Conservation (phyloP, 495 filamentous ascomycete genomes). For the Penicillium lagena region DNA sequence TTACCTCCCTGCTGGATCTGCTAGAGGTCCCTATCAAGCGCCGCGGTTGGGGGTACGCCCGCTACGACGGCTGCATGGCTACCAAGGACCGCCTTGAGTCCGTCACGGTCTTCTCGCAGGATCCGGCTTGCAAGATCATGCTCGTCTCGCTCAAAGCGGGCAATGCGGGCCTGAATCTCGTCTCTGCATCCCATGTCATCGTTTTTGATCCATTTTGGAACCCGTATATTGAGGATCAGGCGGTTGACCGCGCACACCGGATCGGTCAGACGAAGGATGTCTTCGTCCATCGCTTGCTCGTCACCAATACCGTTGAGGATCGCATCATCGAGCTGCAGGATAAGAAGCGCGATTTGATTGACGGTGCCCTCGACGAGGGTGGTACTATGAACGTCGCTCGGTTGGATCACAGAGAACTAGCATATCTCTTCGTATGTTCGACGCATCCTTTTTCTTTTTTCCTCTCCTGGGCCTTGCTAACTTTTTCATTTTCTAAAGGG, state of each 20-base stretch:
- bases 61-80: constrained; percentile 86
- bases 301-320: constrained; percentile 80
- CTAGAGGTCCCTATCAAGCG: constrained; percentile 77
- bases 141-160: constrained; percentile 86
- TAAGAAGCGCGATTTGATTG: constrained; percentile 71
- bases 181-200: constrained; percentile 80
- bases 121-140: constrained; percentile 64
- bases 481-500: not conserved
- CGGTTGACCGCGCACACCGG: constrained; percentile 87
- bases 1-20: constrained; percentile 86
- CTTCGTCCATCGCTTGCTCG: constrained; percentile 72
- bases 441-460: not conserved
- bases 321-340: constrained; percentile 83
- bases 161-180: constrained; percentile 86
- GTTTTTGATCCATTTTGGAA: constrained; percentile 98
- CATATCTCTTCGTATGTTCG: constrained; percentile 62
- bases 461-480: constrained; percentile 4
- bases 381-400: constrained; percentile 57
- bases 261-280: constrained; percentile 77
- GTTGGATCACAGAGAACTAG: constrained; percentile 57
- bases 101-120: constrained; percentile 65
- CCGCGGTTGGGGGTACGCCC: constrained; percentile 56
- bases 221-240: constrained; percentile 90
- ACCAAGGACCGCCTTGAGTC: constrained; percentile 61
- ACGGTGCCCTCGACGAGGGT: constrained; percentile 76